Conservation (phyloP, 2,329 filamentous ascomycete genomes). For the Verticillium longisporum region DNA sequence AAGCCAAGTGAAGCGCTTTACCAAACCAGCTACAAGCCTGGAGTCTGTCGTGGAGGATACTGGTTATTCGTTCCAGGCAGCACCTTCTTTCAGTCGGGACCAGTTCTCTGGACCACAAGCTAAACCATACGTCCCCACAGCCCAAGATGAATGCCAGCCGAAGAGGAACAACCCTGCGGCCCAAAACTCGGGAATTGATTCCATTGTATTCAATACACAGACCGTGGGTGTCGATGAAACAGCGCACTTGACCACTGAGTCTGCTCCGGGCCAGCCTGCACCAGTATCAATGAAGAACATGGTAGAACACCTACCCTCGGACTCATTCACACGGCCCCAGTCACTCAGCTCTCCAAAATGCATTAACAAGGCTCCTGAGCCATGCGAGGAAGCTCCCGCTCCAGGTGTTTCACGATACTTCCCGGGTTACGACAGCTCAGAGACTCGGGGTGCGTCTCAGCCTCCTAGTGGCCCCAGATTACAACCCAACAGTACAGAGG, state of each 20-base stretch:
- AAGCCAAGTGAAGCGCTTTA: neutral
- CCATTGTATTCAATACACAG: neutral
- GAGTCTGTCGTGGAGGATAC: neutral
- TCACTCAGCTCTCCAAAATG: neutral
- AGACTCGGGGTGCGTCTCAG: too few species aligned
- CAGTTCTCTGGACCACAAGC: slow-evolving; percentile 6
- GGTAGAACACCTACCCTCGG: too few species aligned
- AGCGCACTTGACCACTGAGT: too few species aligned
- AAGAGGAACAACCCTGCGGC: too few species aligned
- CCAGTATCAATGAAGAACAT: neutral
- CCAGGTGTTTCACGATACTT: neutral
- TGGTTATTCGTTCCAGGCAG: neutral
- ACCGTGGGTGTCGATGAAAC: too few species aligned
- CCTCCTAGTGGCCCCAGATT: too few species aligned
- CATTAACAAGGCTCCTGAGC: neutral
- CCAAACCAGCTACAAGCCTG: neutral
- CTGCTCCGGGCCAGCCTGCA: neutral
- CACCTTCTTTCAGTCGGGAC: slow-evolving; percentile 1
- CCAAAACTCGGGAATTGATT: too few species aligned
- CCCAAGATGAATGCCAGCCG: too few species aligned
- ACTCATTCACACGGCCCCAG: neutral
- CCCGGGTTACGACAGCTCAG: neutral
- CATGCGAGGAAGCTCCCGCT: neutral
- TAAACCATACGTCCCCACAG: neutral
- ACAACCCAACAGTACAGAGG: too few species aligned